These are phyloP conservation scores for Aureobasidium sp. DNA, from an alignment of 2,329 filamentous ascomycete genomes.

Conservation along the genomic window DNA sequence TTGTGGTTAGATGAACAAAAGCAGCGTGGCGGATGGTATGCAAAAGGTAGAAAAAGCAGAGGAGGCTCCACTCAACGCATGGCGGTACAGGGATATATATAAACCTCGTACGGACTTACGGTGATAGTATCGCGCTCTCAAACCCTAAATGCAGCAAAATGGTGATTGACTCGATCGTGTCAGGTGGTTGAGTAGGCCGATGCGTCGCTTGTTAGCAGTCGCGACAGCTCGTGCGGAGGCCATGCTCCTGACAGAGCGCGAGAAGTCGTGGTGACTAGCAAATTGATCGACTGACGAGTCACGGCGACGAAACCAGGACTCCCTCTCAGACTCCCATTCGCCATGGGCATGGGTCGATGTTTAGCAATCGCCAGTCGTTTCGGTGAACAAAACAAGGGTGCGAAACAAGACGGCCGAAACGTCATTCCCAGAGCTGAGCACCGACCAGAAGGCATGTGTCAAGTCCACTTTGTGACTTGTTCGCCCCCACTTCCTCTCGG, in stretches of 20 bases:
- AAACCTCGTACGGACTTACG: constrained; percentile 1
- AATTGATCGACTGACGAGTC: background rate
- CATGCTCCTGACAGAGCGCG: too few species aligned
- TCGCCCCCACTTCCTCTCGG: background rate
- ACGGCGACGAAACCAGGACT: background rate
- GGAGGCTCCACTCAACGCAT: background rate
- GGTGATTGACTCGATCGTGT: constrained; percentile 9
- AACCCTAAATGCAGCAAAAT: background rate
- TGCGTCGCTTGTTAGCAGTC: background rate
- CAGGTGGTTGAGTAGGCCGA: constrained; percentile 3
- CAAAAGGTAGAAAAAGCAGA: background rate
- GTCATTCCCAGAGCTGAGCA: background rate
- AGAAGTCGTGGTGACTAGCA: background rate
- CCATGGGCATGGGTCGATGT: background rate
- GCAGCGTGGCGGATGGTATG: background rate
- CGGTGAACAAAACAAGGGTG: background rate
- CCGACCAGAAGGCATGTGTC: background rate
- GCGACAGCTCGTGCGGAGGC: background rate
- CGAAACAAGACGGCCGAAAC: background rate
- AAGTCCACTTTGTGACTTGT: background rate
- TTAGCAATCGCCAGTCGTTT: background rate
- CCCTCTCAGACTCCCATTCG: background rate
- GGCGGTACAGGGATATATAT: constrained; percentile 4
- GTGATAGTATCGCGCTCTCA: background rate
- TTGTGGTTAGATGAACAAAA: background rate